Conservation (phyloP, 2,329 filamentous ascomycete species). For the Hypoxylon sp. region DNA sequence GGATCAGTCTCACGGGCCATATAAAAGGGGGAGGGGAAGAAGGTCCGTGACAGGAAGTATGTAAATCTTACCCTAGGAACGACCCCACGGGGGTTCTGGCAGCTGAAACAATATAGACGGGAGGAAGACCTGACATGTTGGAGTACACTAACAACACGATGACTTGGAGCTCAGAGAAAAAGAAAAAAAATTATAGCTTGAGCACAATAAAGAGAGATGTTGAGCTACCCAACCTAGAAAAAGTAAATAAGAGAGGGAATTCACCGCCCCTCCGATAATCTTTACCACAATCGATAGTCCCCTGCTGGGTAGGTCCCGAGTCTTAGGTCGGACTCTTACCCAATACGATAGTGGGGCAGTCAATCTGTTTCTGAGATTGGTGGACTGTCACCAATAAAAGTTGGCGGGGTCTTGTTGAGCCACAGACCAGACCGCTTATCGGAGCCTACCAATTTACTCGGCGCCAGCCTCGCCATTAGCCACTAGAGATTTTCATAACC, state of each 20-base stretch:
- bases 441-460: constrained; percentile 17
- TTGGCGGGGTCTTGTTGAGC: constrained; percentile 18
- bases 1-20: constrained; percentile 41
- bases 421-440: constrained; percentile 32
- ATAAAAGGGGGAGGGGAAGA: constrained; percentile 26
- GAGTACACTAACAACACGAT: constrained; percentile 11
- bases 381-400: background rate
- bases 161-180: constrained; percentile 15
- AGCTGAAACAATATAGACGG: constrained; percentile 96
- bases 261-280: constrained; percentile 42
- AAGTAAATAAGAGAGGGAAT: constrained; percentile 29
- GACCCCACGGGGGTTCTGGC: constrained; percentile 92
- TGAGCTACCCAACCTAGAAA: constrained; percentile 18
- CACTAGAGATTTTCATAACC: constrained; percentile 14
- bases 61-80: constrained; percentile 85
- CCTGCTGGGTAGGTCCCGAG: constrained; percentile 12
- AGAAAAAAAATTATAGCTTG: constrained; percentile 24
- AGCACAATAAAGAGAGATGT: constrained; percentile 10
- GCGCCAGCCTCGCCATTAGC: constrained; percentile 34
- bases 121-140: constrained; percentile 83
- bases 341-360: constrained; percentile 32
- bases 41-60: constrained; percentile 26
- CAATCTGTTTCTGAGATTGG: constrained; percentile 35
- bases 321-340: constrained; percentile 24
- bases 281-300: constrained; percentile 9